Base-by-base conservation (phyloP, 257 asterid species). In the Solanum paucissectum region DNA sequence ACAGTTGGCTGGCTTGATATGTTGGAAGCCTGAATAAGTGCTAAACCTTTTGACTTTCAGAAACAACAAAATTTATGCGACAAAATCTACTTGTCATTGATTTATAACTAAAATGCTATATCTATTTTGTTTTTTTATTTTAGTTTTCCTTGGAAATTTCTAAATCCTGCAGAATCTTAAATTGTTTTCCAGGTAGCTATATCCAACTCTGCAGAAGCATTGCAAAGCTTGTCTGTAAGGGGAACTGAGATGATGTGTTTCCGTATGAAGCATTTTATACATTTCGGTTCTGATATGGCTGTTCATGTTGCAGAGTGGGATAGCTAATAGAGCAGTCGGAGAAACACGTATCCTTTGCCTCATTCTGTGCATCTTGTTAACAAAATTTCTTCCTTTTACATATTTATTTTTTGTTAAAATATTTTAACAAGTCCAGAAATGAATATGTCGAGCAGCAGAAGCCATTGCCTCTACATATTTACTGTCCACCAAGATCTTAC, bases 281-380 rank as follows among this genome's bases (percentile, higher is more conserved):
- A 68, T 72, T 85, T 83, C 64, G 83, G 75, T 74, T 46, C 90
- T 60, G 33, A 91, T 77, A 55, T 37, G 52, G 72, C 75, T 72
- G 34, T 83, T 88, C 58, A 46, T 87, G 81, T 60, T 87, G 91
- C 93, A 95, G 98, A 90, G 91, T 34, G 98, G 98, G 83, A 92
- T 95, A 90, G 93, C 98, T 81, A 95, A 94, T 94, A 95, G 96
- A 89, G 95, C 98, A 73, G 96, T 94, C 85, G 98, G 98, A 90
- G 97, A 95, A 89, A 95, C 98, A 90, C 96, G 98, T 95, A 94
- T 92, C 95, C 95, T 87, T 88, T 16, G 38, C 34, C 21, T 87
- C 55, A 72, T 38, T 66, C 40, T 36, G 66, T 90, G 52, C 44
- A 84, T 83, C 34, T 29, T 32, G 68, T 49, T 49, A 8, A 18